Conservation (phyloP, 2,329 filamentous ascomycete genomes). For the Alternaria novae-zelandiae region DNA sequence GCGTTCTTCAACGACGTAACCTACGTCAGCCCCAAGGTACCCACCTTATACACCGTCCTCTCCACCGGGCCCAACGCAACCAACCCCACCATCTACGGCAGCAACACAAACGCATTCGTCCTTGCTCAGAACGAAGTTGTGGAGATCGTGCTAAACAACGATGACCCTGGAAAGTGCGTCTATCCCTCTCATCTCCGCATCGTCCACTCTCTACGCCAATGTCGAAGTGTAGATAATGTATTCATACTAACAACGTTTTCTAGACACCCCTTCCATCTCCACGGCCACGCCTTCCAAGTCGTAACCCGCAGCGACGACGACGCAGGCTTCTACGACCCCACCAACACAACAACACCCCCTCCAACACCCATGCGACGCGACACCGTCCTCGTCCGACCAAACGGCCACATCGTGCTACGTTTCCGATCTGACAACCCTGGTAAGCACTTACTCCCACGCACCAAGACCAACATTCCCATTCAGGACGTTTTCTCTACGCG, state of each 20-base stretch:
- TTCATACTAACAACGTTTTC: not conserved
- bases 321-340: constrained; percentile 56
- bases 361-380: constrained; percentile 58
- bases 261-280: constrained; percentile 71
- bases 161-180: constrained; percentile 64
- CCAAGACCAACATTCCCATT: not conserved
- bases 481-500: not conserved
- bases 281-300: constrained; percentile 57
- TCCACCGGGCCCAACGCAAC: constrained; percentile 61
- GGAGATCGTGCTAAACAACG: constrained; percentile 78
- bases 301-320: constrained; percentile 42
- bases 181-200: constrained; percentile 58
- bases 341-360: constrained; percentile 25
- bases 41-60: constrained; percentile 78
- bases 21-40: constrained; percentile 76
- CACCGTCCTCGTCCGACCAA: constrained; percentile 60
- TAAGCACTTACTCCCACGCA: not conserved
- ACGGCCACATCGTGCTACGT: constrained; percentile 62
- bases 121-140: constrained; percentile 71
- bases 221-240: not conserved
- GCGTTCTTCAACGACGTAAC: constrained; percentile 74
- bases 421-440: constrained; percentile 61
- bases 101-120: constrained; percentile 65
- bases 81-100: constrained; percentile 55
- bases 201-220: constrained; percentile 51